Percentiles rank a stretch among this genome's conserved stretches.
phyloP scores from a whole-genome alignment of 305 asterid genomes.

The Solanum hybrid region DNA sequence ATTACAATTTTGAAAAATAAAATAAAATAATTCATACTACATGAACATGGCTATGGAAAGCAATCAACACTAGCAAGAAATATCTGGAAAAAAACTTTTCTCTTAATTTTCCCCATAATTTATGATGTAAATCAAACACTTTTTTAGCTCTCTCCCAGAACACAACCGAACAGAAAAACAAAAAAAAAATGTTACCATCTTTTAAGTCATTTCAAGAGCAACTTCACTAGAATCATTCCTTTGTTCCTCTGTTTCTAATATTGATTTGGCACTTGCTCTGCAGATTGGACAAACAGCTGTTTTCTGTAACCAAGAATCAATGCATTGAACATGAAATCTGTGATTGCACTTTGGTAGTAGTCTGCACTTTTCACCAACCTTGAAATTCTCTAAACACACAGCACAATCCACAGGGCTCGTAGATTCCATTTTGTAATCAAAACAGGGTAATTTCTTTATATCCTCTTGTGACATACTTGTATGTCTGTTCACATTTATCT shows the following conservation, averaged over 20 bases:
- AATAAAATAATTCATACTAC: background rate
- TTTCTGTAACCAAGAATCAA: slow-evolving; percentile 53
- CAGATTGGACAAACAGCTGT: slow-evolving; percentile 60
- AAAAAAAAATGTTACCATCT: background rate
- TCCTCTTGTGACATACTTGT: slow-evolving; percentile 20
- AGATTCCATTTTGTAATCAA: slow-evolving; percentile 21
- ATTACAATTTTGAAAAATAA: background rate
- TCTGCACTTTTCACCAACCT: slow-evolving; percentile 50
- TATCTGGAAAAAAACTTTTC: background rate
- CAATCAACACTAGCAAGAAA: background rate
- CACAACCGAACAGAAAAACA: background rate
- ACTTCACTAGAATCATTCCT: slow-evolving; percentile 12
- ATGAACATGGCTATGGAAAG: background rate
- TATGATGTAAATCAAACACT: background rate
- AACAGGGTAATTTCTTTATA: slow-evolving; percentile 20
- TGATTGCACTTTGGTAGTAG: slow-evolving; percentile 44
- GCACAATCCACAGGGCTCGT: slow-evolving; percentile 33
- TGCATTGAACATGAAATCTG: slow-evolving; percentile 47
- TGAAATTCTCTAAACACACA: slow-evolving; percentile 52
- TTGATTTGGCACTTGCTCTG: slow-evolving; percentile 27
- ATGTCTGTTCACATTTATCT: background rate
- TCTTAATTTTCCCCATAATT: background rate
- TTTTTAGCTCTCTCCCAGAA: background rate
- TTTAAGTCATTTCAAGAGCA: slow-evolving; percentile 11
- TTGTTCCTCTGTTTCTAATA: background rate